Percentiles rank a stretch among this genome's conserved stretches.
Conservation (phyloP, 148 eudicot genomes). For the Bassia scoparia region DNA sequence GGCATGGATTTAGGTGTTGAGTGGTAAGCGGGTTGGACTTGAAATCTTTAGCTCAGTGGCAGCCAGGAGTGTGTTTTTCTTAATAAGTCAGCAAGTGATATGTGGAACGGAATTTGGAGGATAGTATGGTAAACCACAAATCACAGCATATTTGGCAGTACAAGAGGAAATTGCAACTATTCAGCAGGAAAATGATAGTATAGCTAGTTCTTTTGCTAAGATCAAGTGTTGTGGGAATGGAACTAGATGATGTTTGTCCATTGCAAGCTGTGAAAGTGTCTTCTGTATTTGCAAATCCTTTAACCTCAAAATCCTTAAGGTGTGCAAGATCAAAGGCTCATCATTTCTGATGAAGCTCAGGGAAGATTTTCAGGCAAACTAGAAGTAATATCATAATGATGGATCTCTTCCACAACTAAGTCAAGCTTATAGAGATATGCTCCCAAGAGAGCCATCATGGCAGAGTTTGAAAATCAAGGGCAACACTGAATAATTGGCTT, state of each 20-base stretch:
- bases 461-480: too few species aligned
- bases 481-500: neutral
- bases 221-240: neutral
- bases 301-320: neutral
- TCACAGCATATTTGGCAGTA: neutral
- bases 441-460: neutral
- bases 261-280: neutral
- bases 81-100: neutral
- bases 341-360: conserved; percentile 5
- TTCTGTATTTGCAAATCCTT: neutral
- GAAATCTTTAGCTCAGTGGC: neutral
- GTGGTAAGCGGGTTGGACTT: neutral
- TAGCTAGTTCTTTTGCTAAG: neutral
- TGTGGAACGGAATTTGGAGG: neutral
- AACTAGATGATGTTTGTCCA: neutral
- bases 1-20: neutral
- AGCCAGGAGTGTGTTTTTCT: neutral
- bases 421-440: neutral
- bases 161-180: neutral
- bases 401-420: neutral
- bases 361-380: neutral
- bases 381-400: neutral
- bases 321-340: neutral
- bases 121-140: neutral
- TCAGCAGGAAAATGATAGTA: neutral